Evolutionary conservation across 306 rosid species (phyloP), one percentile per base, ranked within the genome.

Genomic region (Comarum palustre): DNA sequence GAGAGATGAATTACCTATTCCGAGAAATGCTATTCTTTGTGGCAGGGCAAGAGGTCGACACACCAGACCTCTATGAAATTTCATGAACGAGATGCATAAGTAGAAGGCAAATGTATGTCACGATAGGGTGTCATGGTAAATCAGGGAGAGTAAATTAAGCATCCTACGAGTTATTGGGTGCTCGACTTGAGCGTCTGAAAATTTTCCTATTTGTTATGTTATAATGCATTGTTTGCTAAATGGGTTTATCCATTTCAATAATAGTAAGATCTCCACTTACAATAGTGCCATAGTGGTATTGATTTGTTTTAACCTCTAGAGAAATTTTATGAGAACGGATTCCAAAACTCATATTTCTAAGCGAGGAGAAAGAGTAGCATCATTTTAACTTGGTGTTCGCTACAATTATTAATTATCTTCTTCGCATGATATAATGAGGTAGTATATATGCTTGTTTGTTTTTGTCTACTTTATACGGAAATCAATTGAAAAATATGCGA

Each of bases 11-110:
- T 66, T 68, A 57, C 96, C 96, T 0, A 85, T 94, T 61, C 97
- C 99, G 5, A 87, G 72, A 84, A 91, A 94, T 58, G 96, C 97
- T 1, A 84, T 88, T 75, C 92, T 94, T 11, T 94, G 97, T 75
- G 98, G 98, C 42, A 73, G 92, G 62, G 97, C 93, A 4, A 80
- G 82, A 20, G 96, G 98, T 67, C 92, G 89, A 48, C 96, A 2
- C 82, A 94, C 92, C 1, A 84, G 97, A 68, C 89, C 95, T 16
- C 74, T 89, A 48, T 82, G 71, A 73, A 36, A 4, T 27, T 34
- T 27, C 38, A 5, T 4, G 64, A 14, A 25, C 1, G 64, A 27
- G 39, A 29, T 59, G 41, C 65, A 15, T 29, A 60, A 60, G 19
- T 60, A 16, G 22, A 61, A 32, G 66, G 42, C 24, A 61, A 32